phyloP scores from a whole-genome alignment of 345 rosid species.

The Eucalyptus dawsonii region DNA sequence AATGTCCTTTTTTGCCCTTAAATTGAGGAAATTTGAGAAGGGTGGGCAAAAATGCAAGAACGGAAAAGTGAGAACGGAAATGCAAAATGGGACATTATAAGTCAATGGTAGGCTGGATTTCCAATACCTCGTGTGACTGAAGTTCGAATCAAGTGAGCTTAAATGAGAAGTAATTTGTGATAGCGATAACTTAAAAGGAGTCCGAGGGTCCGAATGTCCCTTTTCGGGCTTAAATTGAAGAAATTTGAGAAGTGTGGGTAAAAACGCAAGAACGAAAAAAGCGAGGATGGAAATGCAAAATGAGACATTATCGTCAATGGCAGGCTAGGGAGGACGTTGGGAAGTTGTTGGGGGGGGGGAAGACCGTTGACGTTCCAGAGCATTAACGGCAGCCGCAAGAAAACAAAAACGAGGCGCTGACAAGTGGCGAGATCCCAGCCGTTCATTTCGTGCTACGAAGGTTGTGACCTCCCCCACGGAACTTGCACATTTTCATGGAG shows the following conservation, averaged over 20 bases:
- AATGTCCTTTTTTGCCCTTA: background rate
- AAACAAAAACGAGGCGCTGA: background rate
- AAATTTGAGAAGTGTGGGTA: background rate
- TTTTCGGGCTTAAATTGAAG: background rate
- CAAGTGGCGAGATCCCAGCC: background rate
- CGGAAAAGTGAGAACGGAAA: background rate
- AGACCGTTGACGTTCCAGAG: background rate
- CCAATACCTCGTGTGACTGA: too few species aligned
- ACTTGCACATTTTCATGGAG: background rate
- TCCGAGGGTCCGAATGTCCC: background rate
- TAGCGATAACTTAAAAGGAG: background rate
- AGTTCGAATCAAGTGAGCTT: background rate
- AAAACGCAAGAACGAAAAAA: too few species aligned
- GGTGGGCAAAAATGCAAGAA: too few species aligned
- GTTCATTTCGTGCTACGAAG: background rate
- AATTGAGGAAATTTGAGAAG: background rate
- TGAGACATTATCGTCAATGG: background rate
- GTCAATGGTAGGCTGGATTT: background rate
- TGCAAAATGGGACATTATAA: background rate
- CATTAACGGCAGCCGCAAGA: background rate
- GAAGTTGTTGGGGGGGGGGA: background rate
- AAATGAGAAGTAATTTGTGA: background rate
- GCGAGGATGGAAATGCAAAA: background rate
- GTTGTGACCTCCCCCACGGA: background rate
- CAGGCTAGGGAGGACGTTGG: background rate